Conservation (phyloP, 2,329 filamentous ascomycete genomes). For the Paracorniculantispora psalliotae region DNA sequence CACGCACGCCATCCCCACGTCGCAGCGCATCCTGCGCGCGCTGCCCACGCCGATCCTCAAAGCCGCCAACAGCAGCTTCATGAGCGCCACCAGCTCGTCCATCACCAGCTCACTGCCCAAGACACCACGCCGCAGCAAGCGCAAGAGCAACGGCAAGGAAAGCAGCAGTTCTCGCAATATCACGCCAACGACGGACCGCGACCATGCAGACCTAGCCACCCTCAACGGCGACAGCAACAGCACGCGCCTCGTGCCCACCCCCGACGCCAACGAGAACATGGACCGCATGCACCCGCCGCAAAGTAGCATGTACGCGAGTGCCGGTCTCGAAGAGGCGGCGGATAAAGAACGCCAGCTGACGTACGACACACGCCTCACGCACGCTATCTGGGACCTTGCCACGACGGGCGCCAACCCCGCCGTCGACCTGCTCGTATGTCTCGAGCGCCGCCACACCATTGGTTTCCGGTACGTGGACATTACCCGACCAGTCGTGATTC, state of each 20-base stretch:
- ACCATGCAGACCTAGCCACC: conserved; percentile 34
- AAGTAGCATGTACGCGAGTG: conserved; percentile 23
- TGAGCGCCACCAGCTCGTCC: conserved; percentile 84
- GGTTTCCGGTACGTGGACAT: conserved; percentile 98
- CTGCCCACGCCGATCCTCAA: conserved; percentile 87
- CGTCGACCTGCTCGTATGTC: conserved; percentile 84
- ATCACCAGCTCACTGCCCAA: conserved; percentile 75
- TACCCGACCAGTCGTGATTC: conserved; percentile 83
- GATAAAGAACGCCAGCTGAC: conserved; percentile 67
- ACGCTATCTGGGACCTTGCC: conserved; percentile 90
- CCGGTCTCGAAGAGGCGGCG: conserved; percentile 54
- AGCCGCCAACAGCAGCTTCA: conserved; percentile 92
- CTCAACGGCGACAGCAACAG: conserved; percentile 19
- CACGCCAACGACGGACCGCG: conserved; percentile 45
- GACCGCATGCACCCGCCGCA: conserved; percentile 38
- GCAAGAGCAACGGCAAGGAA: conserved; percentile 44
- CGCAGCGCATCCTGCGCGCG: conserved; percentile 83
- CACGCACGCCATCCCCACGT: conserved; percentile 80
- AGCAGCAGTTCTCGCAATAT: conserved; percentile 34
- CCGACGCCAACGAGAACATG: conserved; percentile 42
- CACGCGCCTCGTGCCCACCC: conserved; percentile 20
- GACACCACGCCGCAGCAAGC: conserved; percentile 54
- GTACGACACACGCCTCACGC: conserved; percentile 82
- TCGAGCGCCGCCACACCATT: conserved; percentile 85
- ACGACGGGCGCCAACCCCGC: conserved; percentile 90